Conservation (phyloP, 2,329 filamentous ascomycete species). For the Botrytis cinerea region DNA sequence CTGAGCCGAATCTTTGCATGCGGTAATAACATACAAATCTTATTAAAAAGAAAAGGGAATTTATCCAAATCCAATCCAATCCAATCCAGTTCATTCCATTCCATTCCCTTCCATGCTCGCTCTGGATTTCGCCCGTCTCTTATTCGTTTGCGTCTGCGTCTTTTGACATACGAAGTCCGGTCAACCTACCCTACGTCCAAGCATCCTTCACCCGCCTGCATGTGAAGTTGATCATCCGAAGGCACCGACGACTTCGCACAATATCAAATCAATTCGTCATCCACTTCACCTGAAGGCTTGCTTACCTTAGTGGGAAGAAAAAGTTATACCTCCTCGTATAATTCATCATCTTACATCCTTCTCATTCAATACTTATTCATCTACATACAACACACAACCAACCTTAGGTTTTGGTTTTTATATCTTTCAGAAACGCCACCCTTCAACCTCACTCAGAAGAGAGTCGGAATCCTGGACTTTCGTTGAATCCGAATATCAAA, state of each 20-base stretch:
- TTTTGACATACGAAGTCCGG: background rate
- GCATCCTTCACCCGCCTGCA: slow-evolving; percentile 11
- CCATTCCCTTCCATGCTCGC: background rate
- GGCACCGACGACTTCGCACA: slow-evolving; percentile 18
- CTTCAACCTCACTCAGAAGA: background rate
- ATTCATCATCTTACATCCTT: background rate
- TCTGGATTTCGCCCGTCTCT: background rate
- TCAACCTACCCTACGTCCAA: background rate
- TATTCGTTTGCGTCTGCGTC: background rate
- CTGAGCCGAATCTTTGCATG: background rate
- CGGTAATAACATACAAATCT: background rate
- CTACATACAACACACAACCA: slow-evolving; percentile 5
- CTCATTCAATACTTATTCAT: background rate
- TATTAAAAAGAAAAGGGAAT: background rate
- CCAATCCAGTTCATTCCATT: background rate
- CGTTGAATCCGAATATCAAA: background rate
- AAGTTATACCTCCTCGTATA: background rate
- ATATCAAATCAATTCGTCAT: slow-evolving; percentile 19
- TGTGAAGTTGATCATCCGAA: slow-evolving; percentile 20
- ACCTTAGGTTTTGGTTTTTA: background rate
- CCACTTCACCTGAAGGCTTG: slow-evolving; percentile 1
- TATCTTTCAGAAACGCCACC: background rate
- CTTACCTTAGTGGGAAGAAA: background rate
- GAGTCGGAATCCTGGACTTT: background rate
- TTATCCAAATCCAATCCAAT: background rate